Percentiles rank a stretch among this genome's conserved stretches.
Conservation (phyloP, 164 flowering plant genomes). For the Kalanchoe fedtschenkoi region DNA sequence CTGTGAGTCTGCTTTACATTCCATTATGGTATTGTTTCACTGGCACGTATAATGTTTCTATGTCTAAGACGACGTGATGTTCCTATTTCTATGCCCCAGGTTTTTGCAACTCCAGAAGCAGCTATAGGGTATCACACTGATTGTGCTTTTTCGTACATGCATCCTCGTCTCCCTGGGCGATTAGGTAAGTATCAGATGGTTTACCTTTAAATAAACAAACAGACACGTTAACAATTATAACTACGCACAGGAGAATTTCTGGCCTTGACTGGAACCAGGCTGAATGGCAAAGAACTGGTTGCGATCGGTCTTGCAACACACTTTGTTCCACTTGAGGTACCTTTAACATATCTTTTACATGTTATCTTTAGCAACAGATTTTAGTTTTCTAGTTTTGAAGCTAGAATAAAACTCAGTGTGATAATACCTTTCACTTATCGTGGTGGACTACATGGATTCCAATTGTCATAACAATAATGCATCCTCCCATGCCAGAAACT, state of each 20-base stretch:
- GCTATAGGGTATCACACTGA: slow-evolving; percentile 91
- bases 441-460: not conserved
- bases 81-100: too few relatives aligned
- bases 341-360: slow-evolving; percentile 10
- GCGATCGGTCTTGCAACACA: slow-evolving; percentile 86
- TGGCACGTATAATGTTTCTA: not conserved
- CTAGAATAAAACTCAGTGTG: too few relatives aligned
- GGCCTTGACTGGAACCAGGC: slow-evolving; percentile 82
- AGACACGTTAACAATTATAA: too few relatives aligned
- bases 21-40: too few relatives aligned
- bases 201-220: too few relatives aligned
- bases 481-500: slow-evolving; percentile 45
- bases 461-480: not conserved
- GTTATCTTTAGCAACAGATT: too few relatives aligned
- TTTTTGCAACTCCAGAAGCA: slow-evolving; percentile 93
- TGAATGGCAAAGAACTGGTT: slow-evolving; percentile 79
- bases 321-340: slow-evolving; percentile 84
- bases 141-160: slow-evolving; percentile 85
- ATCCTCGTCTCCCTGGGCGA: slow-evolving; percentile 72
- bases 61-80: not conserved
- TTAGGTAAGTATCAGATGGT: slow-evolving; percentile 39
- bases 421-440: too few relatives aligned
- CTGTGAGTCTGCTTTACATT: slow-evolving; percentile 38
- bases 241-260: slow-evolving; percentile 65
- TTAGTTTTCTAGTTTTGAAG: too few relatives aligned